Evolutionary conservation across 169 alveolate genomes (phyloP).

Genomic region (Pseudocohnilembus persalinus): DNA sequence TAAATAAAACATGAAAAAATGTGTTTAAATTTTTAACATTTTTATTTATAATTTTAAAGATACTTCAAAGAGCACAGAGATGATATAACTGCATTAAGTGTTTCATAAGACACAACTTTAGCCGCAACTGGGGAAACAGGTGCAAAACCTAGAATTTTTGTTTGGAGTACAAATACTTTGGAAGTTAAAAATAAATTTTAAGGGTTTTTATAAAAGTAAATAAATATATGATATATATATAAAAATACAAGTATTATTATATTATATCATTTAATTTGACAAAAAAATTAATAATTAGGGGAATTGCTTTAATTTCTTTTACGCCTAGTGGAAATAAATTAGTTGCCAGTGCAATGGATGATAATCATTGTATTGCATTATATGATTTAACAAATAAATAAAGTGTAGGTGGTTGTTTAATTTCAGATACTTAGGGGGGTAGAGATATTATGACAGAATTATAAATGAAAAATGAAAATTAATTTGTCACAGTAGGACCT

Average conservation of each 20-base stretch:
- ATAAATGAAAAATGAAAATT: slow-evolving; percentile 63
- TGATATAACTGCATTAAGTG: slow-evolving; percentile 75
- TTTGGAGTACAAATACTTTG: slow-evolving; percentile 67
- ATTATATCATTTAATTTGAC: no score
- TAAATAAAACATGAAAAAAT: no score
- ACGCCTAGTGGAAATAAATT: slow-evolving; percentile 68
- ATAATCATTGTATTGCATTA: slow-evolving; percentile 70
- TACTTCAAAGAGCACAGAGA: slow-evolving; percentile 73
- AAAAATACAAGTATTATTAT: neutral
- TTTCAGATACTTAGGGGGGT: slow-evolving; percentile 56
- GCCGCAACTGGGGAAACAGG: slow-evolving; percentile 86
- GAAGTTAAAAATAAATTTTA: neutral
- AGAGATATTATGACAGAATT: slow-evolving; percentile 63
- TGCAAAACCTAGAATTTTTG: slow-evolving; percentile 56
- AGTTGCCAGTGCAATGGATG: slow-evolving; percentile 76
- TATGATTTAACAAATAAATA: slow-evolving; percentile 54
- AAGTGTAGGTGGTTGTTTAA: neutral
- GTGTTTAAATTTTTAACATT: no score
- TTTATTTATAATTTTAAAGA: slow-evolving; percentile 5
- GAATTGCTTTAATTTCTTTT: slow-evolving; percentile 64
- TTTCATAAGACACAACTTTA: slow-evolving; percentile 52
- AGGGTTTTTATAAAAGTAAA: neutral
- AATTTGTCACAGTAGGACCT: slow-evolving; percentile 81
- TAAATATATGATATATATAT: neutral
- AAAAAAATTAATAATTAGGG: no score